Base-by-base conservation (phyloP, 129 eudicot species). In the Lonicera japonica region DNA sequence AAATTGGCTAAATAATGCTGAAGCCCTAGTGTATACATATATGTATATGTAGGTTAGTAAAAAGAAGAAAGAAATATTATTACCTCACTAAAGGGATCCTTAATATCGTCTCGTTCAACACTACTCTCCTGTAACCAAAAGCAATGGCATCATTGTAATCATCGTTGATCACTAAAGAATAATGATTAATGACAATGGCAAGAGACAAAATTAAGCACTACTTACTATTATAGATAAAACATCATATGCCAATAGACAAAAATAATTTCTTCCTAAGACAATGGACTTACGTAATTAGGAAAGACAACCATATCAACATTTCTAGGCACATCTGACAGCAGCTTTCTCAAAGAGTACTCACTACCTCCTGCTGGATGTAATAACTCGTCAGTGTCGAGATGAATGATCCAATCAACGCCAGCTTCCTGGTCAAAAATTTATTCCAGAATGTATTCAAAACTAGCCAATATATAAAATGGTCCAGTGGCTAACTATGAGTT, bases 321-420 rank as follows among this genome's bases (percentile, higher is more conserved):
- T 51, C 43, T 19, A 51, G 91, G 82, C 62, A 84, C 71, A 41
- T 77, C 77, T 20, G 79, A 58, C 21, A 84, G 60, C 38, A 84
- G 76, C 73, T 80, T 68, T 45, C 82, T 74, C 53, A 80, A 58
- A 58, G 91, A 84, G 62, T 84, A 84, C 72, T 77, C 86, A 59
- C 75, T 79, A 45, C 84, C 68, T 39, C 84, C 91, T 54, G 82
- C 87, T 60, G 91, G 91, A 80, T 84, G 82, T 59, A 84, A 39
- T 70, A 84, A 70, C 75, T 84, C 91, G 67, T 84, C 91, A 57
- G 91, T 84, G 73, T 84, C 91, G 8, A 84, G 73, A 72, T 84
- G 91, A 67, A 84, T 78, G 54, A 84, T 84, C 91, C 91, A 84
- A 25, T 84, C 84, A 81, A 80, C 69, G 54, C 82, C 73, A 60